These are phyloP conservation scores for Picochlorum sp. DNA, from an alignment of 139 green algal species.

Conservation along the genomic window DNA sequence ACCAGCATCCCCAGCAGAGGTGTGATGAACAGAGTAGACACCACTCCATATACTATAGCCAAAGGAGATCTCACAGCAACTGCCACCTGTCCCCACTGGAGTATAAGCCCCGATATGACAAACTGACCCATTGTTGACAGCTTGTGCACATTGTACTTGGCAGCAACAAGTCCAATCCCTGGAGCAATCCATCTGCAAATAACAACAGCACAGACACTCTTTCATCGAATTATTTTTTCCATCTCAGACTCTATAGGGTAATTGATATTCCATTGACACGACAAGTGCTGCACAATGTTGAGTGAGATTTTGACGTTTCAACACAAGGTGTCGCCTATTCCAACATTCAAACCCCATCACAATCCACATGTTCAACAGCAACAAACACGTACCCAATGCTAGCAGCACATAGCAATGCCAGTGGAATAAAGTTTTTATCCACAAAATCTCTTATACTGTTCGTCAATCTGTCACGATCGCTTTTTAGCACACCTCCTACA, in stretches of 20 bases:
- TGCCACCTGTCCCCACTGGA: slow-evolving; percentile 25
- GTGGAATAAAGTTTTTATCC: neutral
- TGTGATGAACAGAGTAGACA: slow-evolving; percentile 39
- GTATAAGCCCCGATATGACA: slow-evolving; percentile 28
- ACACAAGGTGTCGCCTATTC: neutral
- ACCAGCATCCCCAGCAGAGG: slow-evolving; percentile 23
- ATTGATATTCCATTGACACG: too few relatives aligned
- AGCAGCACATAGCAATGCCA: neutral
- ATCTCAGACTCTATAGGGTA: too few relatives aligned
- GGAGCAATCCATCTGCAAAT: slow-evolving; percentile 16
- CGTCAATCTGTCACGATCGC: too few relatives aligned
- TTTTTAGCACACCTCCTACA: too few relatives aligned
- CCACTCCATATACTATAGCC: slow-evolving; percentile 10
- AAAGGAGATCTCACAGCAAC: slow-evolving; percentile 3
- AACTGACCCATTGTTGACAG: slow-evolving; percentile 28
- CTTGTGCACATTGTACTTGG: slow-evolving; percentile 13
- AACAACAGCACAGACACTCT: neutral
- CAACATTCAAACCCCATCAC: neutral
- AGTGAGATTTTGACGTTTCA: too few relatives aligned
- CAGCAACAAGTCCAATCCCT: slow-evolving; percentile 11
- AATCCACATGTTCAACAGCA: neutral
- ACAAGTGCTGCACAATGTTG: too few relatives aligned
- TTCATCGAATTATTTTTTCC: too few relatives aligned
- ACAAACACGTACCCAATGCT: neutral
- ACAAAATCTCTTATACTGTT: slow-evolving; percentile 1